Percentiles rank a stretch among this genome's conserved stretches.
Conservation (phyloP, 768 basidiomycete species). For the Leccinellum rugosiceps region DNA sequence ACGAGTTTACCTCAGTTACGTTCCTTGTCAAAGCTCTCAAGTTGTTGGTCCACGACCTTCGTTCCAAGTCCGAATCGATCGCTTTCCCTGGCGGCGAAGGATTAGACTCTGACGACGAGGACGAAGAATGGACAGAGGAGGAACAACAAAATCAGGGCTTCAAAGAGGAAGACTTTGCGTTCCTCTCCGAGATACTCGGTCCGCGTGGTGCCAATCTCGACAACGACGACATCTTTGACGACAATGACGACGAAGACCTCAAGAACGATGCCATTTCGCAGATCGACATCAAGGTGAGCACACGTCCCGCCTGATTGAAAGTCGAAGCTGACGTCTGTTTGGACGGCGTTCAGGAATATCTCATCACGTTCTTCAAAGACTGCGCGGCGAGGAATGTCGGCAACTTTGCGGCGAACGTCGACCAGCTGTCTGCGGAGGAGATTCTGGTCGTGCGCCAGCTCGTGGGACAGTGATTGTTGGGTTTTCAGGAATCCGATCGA, state of each 20-base stretch:
- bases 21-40: slow-evolving; percentile 95
- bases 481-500: background rate
- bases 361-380: slow-evolving; percentile 68
- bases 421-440: slow-evolving; percentile 70
- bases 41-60: slow-evolving; percentile 79
- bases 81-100: slow-evolving; percentile 56
- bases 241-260: slow-evolving; percentile 83
- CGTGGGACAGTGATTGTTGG: slow-evolving; percentile 29
- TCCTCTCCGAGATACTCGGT: slow-evolving; percentile 80
- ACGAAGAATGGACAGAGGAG: slow-evolving; percentile 95
- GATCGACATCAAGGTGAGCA: slow-evolving; percentile 68
- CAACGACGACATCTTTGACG: slow-evolving; percentile 72
- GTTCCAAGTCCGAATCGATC: slow-evolving; percentile 72
- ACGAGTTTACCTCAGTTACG: slow-evolving; percentile 78
- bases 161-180: slow-evolving; percentile 77
- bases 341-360: slow-evolving; percentile 50
- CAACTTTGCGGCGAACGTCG: slow-evolving; percentile 60
- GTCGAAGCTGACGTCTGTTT: slow-evolving; percentile 9
- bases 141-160: slow-evolving; percentile 58
- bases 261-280: slow-evolving; percentile 81
- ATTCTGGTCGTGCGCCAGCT: slow-evolving; percentile 58
- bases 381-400: slow-evolving; percentile 60
- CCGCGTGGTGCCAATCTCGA: slow-evolving; percentile 71
- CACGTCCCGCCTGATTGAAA: background rate
- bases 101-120: slow-evolving; percentile 79